phyloP scores from a whole-genome alignment of 1,284 basidiomycete genomes.

The Meripilus lineatus region DNA sequence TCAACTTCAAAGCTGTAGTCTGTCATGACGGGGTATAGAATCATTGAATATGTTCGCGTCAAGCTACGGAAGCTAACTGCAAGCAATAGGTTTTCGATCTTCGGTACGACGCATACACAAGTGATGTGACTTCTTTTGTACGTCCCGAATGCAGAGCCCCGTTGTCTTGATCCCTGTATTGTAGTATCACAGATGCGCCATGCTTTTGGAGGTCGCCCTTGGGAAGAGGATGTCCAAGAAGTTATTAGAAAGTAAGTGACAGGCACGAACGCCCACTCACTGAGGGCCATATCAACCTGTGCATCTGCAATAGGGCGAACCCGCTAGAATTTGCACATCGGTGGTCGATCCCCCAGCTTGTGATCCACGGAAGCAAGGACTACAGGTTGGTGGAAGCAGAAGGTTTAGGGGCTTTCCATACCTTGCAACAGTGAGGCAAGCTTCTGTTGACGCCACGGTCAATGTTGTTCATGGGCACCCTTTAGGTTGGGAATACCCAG shows the following conservation, averaged over 20 bases:
- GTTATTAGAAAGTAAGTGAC: constrained; percentile 54
- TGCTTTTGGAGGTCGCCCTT: constrained; percentile 79
- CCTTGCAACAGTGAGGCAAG: constrained; percentile 63
- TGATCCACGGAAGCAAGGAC: constrained; percentile 86
- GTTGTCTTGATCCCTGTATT: too few species aligned
- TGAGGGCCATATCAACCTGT: too few species aligned
- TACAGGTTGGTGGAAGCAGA: constrained; percentile 82
- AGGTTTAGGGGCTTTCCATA: constrained; percentile 78
- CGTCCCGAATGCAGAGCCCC: constrained; percentile 28
- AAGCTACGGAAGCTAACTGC: too few species aligned
- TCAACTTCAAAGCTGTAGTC: constrained; percentile 85
- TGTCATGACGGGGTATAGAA: constrained; percentile 86
- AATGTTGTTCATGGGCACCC: constrained; percentile 3
- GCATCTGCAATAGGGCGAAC: constrained; percentile 38
- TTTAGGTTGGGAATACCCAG: constrained; percentile 69
- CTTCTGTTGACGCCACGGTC: background rate
- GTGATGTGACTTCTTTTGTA: constrained; percentile 85
- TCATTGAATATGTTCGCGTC: constrained; percentile 10
- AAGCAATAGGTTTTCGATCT: constrained; percentile 57
- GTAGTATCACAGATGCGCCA: constrained; percentile 85
- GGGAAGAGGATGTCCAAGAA: constrained; percentile 58
- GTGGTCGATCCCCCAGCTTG: constrained; percentile 81
- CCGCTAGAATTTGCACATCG: constrained; percentile 77
- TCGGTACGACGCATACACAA: constrained; percentile 70
- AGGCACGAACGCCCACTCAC: too few species aligned